These are phyloP conservation scores for Anthracocystis walkeri DNA, from an alignment of 1,284 basidiomycete genomes.

Conservation along the genomic window DNA sequence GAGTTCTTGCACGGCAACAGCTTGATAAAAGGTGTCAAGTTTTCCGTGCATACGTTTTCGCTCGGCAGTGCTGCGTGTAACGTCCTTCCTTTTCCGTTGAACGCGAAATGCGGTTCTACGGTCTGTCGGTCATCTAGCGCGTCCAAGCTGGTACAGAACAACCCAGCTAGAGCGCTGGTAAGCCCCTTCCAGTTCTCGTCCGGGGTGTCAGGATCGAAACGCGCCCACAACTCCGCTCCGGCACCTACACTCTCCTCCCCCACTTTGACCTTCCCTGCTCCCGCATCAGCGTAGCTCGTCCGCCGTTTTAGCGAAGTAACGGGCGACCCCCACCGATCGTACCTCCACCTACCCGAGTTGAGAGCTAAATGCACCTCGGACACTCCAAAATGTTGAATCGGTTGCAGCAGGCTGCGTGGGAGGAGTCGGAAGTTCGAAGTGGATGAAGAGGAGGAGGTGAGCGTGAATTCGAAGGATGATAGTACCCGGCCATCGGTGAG, in stretches of 20 bases:
- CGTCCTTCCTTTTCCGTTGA: conserved; percentile 6
- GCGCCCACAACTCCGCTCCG: conserved; percentile 90
- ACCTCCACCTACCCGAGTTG: conserved; percentile 91
- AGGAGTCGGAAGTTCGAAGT: conserved; percentile 73
- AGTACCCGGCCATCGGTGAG: conserved; percentile 86
- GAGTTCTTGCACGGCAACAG: conserved; percentile 88
- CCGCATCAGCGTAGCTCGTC: background rate
- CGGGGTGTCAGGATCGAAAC: conserved; percentile 71
- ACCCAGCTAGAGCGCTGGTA: conserved; percentile 86
- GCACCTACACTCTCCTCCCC: conserved; percentile 78
- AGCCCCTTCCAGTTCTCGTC: conserved; percentile 78
- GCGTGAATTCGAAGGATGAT: conserved; percentile 76
- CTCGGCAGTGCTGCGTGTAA: conserved; percentile 52
- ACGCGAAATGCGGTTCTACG: conserved; percentile 37
- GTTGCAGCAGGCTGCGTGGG: conserved; percentile 85
- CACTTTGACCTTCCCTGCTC: conserved; percentile 11
- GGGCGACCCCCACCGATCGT: conserved; percentile 77
- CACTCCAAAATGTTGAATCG: conserved; percentile 83
- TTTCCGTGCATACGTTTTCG: conserved; percentile 82
- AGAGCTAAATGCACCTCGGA: conserved; percentile 86
- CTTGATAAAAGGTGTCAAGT: conserved; percentile 93
- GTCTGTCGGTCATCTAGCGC: conserved; percentile 60
- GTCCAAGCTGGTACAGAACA: conserved; percentile 93
- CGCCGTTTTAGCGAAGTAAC: conserved; percentile 13
- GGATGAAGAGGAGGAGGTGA: conserved; percentile 39